These are phyloP conservation scores for Musa balbisiana DNA, from an alignment of 202 grass and related monocot genomes.

Conservation along the genomic window DNA sequence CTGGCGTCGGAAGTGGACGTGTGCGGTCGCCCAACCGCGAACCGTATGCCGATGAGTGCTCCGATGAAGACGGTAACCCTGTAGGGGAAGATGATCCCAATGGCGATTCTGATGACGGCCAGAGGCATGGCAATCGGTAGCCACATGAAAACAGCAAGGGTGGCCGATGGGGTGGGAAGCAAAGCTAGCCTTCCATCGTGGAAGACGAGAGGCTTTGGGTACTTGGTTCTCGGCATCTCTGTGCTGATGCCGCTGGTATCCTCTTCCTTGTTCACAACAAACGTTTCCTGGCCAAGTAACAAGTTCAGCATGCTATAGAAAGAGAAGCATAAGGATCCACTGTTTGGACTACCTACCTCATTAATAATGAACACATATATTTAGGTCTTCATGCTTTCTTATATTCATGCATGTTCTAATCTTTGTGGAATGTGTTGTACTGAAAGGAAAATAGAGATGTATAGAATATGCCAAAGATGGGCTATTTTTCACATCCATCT, in stretches of 20 bases:
- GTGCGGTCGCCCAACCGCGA: slow-evolving; percentile 24
- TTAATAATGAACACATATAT: no score
- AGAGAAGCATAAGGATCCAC: no score
- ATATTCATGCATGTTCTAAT: no score
- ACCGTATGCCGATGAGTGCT: slow-evolving; percentile 45
- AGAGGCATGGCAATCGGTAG: slow-evolving; percentile 56
- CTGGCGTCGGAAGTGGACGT: neutral
- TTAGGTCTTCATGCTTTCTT: no score
- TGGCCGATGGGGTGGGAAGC: slow-evolving; percentile 40
- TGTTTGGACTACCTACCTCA: no score
- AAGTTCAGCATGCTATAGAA: no score
- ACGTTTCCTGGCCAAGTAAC: slow-evolving; percentile 43
- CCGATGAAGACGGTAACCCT: slow-evolving; percentile 12
- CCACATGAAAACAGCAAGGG: slow-evolving; percentile 58
- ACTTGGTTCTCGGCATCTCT: slow-evolving; percentile 42
- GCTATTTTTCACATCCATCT: no score
- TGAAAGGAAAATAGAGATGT: no score
- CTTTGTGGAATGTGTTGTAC: no score
- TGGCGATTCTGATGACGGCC: slow-evolving; percentile 44
- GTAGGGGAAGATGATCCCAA: slow-evolving; percentile 58
- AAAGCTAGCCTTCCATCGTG: slow-evolving; percentile 83
- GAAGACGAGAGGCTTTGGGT: slow-evolving; percentile 88
- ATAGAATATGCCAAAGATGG: no score
- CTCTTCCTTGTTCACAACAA: slow-evolving; percentile 37
- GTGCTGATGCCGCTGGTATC: slow-evolving; percentile 16